These are phyloP conservation scores for Hanseniaspora sp. DNA, from an alignment of 1,139 yeast species.

Conservation along the genomic window DNA sequence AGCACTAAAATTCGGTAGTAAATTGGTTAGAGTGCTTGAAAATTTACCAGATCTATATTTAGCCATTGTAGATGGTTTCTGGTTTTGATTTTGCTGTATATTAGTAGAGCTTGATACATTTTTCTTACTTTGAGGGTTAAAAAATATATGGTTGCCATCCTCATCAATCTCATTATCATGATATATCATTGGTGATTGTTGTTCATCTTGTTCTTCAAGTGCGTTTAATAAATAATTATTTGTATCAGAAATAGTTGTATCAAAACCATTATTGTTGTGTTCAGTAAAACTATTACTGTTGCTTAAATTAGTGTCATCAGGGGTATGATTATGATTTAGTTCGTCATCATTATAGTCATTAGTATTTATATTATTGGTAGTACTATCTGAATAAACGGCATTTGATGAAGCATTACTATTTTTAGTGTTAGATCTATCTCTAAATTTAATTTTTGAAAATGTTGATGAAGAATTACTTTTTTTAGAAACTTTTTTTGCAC, in stretches of 20 bases:
- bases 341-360: not conserved
- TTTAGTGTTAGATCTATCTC: slow-evolving; percentile 15
- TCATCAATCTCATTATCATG: not conserved
- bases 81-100: not conserved
- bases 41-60: slow-evolving; percentile 26
- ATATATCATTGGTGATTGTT: not conserved
- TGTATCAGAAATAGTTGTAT: slow-evolving; percentile 6
- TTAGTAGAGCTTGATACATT: not conserved
- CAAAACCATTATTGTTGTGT: not conserved
- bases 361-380: not conserved
- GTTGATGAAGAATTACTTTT: slow-evolving; percentile 8
- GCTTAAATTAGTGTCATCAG: not conserved
- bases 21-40: slow-evolving; percentile 28
- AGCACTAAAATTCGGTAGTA: slow-evolving; percentile 29
- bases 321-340: not conserved
- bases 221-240: not conserved
- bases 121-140: not conserved
- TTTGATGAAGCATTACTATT: slow-evolving; percentile 13
- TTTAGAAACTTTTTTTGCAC: not conserved
- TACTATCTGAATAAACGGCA: slow-evolving; percentile 2
- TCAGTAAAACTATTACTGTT: not conserved
- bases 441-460: slow-evolving; percentile 13
- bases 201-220: not conserved
- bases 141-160: not conserved
- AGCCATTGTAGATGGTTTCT: not conserved